These are phyloP conservation scores for Dittrichia graveolens DNA, from an alignment of 129 eudicot genomes.

Conservation along the genomic window DNA sequence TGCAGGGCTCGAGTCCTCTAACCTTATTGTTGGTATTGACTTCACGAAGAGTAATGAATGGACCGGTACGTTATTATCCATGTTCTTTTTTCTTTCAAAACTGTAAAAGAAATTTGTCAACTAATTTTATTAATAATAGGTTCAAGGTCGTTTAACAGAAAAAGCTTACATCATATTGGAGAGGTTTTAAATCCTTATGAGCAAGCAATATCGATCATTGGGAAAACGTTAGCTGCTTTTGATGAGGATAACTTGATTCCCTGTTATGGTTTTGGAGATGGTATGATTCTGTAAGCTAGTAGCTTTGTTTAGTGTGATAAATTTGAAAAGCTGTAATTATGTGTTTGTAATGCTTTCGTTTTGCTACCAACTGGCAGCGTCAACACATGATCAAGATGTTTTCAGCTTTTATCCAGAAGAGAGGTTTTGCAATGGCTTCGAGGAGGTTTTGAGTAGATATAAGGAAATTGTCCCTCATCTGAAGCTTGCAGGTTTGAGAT, in stretches of 20 bases:
- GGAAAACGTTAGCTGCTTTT: conserved; percentile 88
- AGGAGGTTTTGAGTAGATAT: conserved; percentile 83
- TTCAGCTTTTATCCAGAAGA: conserved; percentile 89
- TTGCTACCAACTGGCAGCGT: conserved; percentile 49
- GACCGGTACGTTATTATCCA: conserved; percentile 59
- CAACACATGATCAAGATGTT: conserved; percentile 97
- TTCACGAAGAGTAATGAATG: conserved; percentile 98
- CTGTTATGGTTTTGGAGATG: conserved; percentile 98
- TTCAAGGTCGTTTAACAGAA: conserved; percentile 70
- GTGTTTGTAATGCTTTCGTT: conserved; percentile 6
- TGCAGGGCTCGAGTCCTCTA: conserved; percentile 96
- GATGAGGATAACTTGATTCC: conserved; percentile 98
- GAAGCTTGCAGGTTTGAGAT: conserved; percentile 77
- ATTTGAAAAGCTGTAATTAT: background rate
- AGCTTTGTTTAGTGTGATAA: background rate
- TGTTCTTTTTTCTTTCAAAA: background rate
- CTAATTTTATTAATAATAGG: conserved; percentile 49
- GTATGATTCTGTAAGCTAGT: conserved; percentile 43
- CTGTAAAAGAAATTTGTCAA: conserved; percentile 24
- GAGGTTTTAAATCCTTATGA: conserved; percentile 73
- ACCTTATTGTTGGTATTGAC: conserved; percentile 91
- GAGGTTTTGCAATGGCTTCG: conserved; percentile 83
- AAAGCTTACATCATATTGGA: conserved; percentile 86
- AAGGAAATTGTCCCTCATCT: conserved; percentile 82
- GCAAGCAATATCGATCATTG: conserved; percentile 95